Evolutionary conservation across 2,329 filamentous ascomycete genomes (phyloP).

Genomic region (Emergomyces pasteurianus): DNA sequence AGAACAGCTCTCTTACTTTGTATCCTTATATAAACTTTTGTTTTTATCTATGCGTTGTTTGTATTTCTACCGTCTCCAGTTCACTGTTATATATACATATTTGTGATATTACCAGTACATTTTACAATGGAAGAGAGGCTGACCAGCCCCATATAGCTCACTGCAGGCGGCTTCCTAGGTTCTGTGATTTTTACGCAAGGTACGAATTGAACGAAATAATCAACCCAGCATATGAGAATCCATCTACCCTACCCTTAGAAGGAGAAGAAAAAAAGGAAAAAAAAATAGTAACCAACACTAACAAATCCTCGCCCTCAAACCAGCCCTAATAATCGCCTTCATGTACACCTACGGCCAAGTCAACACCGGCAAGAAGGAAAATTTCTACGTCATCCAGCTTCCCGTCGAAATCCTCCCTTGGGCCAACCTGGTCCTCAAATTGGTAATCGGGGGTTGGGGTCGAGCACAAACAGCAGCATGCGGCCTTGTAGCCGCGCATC

Average conservation of each 20-base stretch:
- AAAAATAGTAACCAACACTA: not conserved
- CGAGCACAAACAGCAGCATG: conserved; percentile 53
- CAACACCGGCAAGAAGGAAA: conserved; percentile 61
- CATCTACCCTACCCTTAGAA: not conserved
- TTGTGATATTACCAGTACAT: conserved; percentile 4
- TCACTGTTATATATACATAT: not conserved
- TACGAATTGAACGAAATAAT: conserved; percentile 13
- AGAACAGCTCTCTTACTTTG: conserved; percentile 7
- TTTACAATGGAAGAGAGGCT: conserved; percentile 10
- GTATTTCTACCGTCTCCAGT: not conserved
- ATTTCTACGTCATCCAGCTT: conserved; percentile 72
- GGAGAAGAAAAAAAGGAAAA: not conserved
- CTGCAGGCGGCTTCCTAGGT: conserved; percentile 28
- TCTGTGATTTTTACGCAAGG: conserved; percentile 26
- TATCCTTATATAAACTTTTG: not conserved
- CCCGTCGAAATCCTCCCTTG: conserved; percentile 72
- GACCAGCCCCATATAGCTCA: conserved; percentile 25
- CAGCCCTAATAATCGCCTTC: conserved; percentile 65
- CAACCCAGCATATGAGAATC: not conserved
- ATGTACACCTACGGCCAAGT: conserved; percentile 79
- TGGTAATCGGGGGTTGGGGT: conserved; percentile 52
- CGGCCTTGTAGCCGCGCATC: conserved; percentile 76
- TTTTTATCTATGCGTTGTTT: not conserved
- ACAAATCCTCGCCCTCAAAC: conserved; percentile 36
- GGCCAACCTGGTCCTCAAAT: conserved; percentile 62